Evolutionary conservation across 2,329 filamentous ascomycete species (phyloP).

Genomic region (Parafenestella ontariensis): DNA sequence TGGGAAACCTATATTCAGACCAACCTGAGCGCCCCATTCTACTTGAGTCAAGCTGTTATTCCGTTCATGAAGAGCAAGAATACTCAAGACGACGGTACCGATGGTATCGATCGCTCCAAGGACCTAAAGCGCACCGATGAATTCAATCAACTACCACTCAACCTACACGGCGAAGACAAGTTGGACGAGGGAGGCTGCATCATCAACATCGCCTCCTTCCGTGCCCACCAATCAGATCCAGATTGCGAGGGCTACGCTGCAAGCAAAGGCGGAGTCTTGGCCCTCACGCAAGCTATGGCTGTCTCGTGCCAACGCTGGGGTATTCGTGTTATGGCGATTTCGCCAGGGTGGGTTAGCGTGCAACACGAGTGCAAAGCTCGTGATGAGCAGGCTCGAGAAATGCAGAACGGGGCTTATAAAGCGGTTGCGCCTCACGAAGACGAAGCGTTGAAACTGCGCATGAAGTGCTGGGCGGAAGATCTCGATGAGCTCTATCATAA

Average conservation of each 20-base stretch:
- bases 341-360: constrained; percentile 61
- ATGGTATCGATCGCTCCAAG: constrained; percentile 18
- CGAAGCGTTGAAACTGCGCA: constrained; percentile 15
- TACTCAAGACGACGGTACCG: constrained; percentile 16
- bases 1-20: constrained; percentile 33
- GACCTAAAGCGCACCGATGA: constrained; percentile 30
- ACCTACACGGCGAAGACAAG: constrained; percentile 29
- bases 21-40: constrained; percentile 31
- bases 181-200: constrained; percentile 36
- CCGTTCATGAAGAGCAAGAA: constrained; percentile 30
- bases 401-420: constrained; percentile 24
- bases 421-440: constrained; percentile 25
- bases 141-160: constrained; percentile 25
- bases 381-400: constrained; percentile 47
- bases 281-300: constrained; percentile 58
- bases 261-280: constrained; percentile 59
- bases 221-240: constrained; percentile 57
- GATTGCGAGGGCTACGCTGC: constrained; percentile 59
- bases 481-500: constrained; percentile 54
- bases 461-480: constrained; percentile 53
- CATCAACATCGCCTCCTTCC: constrained; percentile 59
- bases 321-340: constrained; percentile 56
- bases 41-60: constrained; percentile 30
- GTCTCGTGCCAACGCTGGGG: constrained; percentile 52
- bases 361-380: constrained; percentile 50